Evolutionary conservation across 768 basidiomycete genomes (phyloP).

Genomic region (Tricholoma matsutake): DNA sequence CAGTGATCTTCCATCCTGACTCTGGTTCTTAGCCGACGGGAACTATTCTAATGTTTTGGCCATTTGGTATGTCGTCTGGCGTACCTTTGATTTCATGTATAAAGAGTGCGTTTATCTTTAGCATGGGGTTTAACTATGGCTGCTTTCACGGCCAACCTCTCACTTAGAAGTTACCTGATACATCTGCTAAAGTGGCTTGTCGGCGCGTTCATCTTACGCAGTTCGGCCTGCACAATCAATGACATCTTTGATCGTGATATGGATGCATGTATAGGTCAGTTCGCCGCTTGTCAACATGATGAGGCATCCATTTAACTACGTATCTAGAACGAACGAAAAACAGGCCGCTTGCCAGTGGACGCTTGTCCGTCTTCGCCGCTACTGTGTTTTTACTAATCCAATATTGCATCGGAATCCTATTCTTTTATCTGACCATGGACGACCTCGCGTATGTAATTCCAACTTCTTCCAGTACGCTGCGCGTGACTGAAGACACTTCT

Average conservation of each 20-base stretch:
- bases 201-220: slow-evolving; percentile 40
- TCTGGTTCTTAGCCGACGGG: slow-evolving; percentile 40
- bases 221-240: slow-evolving; percentile 54
- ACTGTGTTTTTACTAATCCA: slow-evolving; percentile 38
- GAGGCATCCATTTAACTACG: background rate
- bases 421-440: slow-evolving; percentile 29
- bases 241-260: slow-evolving; percentile 53
- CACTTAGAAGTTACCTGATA: slow-evolving; percentile 27
- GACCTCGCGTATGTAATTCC: slow-evolving; percentile 14
- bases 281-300: background rate
- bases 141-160: slow-evolving; percentile 33
- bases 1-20: background rate
- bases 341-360: slow-evolving; percentile 48
- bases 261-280: slow-evolving; percentile 52
- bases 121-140: slow-evolving; percentile 54
- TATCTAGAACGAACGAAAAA: slow-evolving; percentile 43
- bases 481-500: background rate
- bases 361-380: slow-evolving; percentile 42
- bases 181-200: slow-evolving; percentile 33
- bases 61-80: slow-evolving; percentile 36
- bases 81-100: background rate
- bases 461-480: background rate
- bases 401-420: slow-evolving; percentile 36
- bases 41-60: slow-evolving; percentile 52
- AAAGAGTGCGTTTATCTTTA: slow-evolving; percentile 12